Percentiles rank a stretch among this genome's conserved stretches.
phyloP scores from a whole-genome alignment of 2,329 filamentous ascomycete genomes.

The Ceratocystis cacaofunesta region DNA sequence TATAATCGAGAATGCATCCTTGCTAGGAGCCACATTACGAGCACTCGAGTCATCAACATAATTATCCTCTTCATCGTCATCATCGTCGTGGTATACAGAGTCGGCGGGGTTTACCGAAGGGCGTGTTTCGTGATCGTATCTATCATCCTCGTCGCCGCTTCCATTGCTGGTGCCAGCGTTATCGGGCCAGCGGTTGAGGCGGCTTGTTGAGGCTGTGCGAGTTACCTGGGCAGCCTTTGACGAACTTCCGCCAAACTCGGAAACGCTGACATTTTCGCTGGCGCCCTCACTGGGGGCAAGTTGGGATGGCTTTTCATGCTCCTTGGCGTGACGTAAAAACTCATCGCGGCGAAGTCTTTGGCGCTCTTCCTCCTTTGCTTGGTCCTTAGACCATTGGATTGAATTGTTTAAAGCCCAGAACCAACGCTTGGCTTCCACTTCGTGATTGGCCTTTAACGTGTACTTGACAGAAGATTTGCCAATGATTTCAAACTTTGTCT shows the following conservation, averaged over 20 bases:
- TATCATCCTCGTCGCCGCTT: slow-evolving; percentile 38
- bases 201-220: slow-evolving; percentile 18
- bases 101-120: slow-evolving; percentile 25
- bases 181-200: slow-evolving; percentile 5
- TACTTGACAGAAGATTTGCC: slow-evolving; percentile 99
- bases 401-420: slow-evolving; percentile 98
- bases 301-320: slow-evolving; percentile 43
- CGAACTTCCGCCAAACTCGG: slow-evolving; percentile 24
- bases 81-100: slow-evolving; percentile 31
- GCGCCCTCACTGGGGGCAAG: slow-evolving; percentile 32
- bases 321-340: slow-evolving; percentile 63
- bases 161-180: slow-evolving; percentile 29
- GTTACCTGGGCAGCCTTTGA: slow-evolving; percentile 19
- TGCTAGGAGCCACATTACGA: slow-evolving; percentile 59
- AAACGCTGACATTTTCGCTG: slow-evolving; percentile 39
- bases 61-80: slow-evolving; percentile 58
- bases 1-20: slow-evolving; percentile 93
- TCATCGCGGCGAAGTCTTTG: slow-evolving; percentile 62
- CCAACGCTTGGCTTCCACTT: slow-evolving; percentile 96
- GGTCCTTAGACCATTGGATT: slow-evolving; percentile 96
- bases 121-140: slow-evolving; percentile 31
- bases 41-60: slow-evolving; percentile 64
- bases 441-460: slow-evolving; percentile 91
- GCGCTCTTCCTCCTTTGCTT: slow-evolving; percentile 77
- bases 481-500: slow-evolving; percentile 93